phyloP scores from a whole-genome alignment of 108 stramenopile species.

The Cyclotella baltica region DNA sequence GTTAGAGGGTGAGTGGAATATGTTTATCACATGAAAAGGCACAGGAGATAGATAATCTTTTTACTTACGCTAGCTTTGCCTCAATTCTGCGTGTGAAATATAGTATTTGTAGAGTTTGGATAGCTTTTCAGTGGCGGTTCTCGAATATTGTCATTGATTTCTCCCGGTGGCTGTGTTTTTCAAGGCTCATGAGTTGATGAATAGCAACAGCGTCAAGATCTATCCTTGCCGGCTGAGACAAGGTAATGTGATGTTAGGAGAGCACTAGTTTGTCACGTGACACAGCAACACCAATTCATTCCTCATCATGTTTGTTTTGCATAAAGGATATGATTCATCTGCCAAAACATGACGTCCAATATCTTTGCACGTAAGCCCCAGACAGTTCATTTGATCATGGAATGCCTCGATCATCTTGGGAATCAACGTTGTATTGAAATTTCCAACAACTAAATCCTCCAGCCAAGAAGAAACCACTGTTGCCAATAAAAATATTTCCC shows the following conservation, averaged over 20 bases:
- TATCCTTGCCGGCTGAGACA: constrained; percentile 66
- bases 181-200: constrained; percentile 70
- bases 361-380: constrained; percentile 75
- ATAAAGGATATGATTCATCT: constrained; percentile 21
- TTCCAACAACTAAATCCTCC: constrained; percentile 43
- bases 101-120: too few relatives aligned
- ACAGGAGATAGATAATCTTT: too few relatives aligned
- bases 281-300: background rate
- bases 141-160: too few relatives aligned
- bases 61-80: too few relatives aligned
- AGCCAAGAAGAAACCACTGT: constrained; percentile 63
- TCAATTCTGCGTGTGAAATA: too few relatives aligned
- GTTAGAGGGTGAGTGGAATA: too few relatives aligned
- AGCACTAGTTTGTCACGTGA: too few relatives aligned
- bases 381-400: constrained; percentile 67
- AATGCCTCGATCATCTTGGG: constrained; percentile 53
- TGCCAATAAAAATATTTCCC: constrained; percentile 73
- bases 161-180: constrained; percentile 69
- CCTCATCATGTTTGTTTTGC: constrained; percentile 47
- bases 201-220: constrained; percentile 79
- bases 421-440: constrained; percentile 24
- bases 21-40: too few relatives aligned
- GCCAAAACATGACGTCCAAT: constrained; percentile 57
- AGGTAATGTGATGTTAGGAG: constrained; percentile 3
- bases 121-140: too few relatives aligned